Percentiles rank a stretch among this genome's conserved stretches.
Conservation (phyloP, 345 rosid species). For the Iberis pinnata region DNA sequence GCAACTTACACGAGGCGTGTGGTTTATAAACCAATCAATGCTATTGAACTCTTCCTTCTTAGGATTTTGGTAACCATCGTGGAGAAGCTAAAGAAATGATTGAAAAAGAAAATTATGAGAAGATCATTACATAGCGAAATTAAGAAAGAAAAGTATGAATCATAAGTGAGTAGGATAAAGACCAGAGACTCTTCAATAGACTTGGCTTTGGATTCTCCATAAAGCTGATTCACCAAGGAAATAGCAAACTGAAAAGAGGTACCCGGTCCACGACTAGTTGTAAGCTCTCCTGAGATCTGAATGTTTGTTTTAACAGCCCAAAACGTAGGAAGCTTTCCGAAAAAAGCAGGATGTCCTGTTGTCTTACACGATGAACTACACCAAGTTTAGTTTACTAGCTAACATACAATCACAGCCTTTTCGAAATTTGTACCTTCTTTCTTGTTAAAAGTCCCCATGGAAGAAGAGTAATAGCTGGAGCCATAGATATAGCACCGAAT, state of each 20-base stretch:
- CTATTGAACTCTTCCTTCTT: conserved; percentile 63
- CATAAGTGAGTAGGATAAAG: conserved; percentile 10
- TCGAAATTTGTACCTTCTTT: conserved; percentile 53
- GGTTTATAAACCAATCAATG: conserved; percentile 65
- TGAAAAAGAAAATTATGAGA: conserved; percentile 7
- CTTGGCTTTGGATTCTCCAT: conserved; percentile 63
- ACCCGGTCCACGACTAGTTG: conserved; percentile 95
- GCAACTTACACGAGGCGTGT: conserved; percentile 57
- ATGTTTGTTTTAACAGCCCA: conserved; percentile 90
- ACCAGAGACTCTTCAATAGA: conserved; percentile 63
- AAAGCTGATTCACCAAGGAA: conserved; percentile 69
- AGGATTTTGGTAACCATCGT: conserved; percentile 32
- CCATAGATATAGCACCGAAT: conserved; percentile 85
- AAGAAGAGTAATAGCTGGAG: conserved; percentile 89
- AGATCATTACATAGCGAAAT: not conserved
- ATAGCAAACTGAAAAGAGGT: conserved; percentile 80
- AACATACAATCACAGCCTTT: conserved; percentile 11
- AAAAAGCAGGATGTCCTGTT: conserved; percentile 88
- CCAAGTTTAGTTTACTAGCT: conserved; percentile 33
- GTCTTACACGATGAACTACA: conserved; percentile 59
- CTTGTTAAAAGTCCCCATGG: conserved; percentile 88
- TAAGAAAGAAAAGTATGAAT: not conserved
- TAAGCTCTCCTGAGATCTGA: conserved; percentile 81
- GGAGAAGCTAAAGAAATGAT: conserved; percentile 43
- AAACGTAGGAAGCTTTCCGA: conserved; percentile 70